Conservation (phyloP, 805 yeast genomes). For the Metschnikowia chrysomelidarum region DNA sequence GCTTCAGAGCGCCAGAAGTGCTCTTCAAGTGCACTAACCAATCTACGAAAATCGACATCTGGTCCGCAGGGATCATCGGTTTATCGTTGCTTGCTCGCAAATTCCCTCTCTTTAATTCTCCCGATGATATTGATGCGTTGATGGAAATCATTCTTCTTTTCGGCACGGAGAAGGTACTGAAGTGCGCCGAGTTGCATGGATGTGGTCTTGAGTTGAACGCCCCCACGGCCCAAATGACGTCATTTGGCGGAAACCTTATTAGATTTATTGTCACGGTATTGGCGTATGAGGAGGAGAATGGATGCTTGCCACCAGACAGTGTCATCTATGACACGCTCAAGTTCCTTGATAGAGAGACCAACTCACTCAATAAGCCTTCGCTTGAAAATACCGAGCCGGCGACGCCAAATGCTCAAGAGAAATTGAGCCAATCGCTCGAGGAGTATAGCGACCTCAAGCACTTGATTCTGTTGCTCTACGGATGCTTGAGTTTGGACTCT, state of each 20-base stretch:
- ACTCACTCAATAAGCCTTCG: slow-evolving; percentile 27
- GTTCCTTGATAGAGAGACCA: slow-evolving; percentile 45
- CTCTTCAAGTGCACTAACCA: slow-evolving; percentile 83
- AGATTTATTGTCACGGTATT: slow-evolving; percentile 30
- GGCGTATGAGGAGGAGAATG: slow-evolving; percentile 47
- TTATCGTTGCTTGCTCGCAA: slow-evolving; percentile 73
- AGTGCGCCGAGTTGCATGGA: slow-evolving; percentile 84
- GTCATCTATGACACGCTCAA: slow-evolving; percentile 65
- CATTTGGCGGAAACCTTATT: slow-evolving; percentile 32
- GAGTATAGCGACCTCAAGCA: slow-evolving; percentile 41
- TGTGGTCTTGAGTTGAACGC: slow-evolving; percentile 65
- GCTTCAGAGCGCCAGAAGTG: slow-evolving; percentile 93
- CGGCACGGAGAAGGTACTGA: slow-evolving; percentile 70
- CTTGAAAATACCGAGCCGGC: slow-evolving; percentile 15
- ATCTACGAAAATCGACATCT: slow-evolving; percentile 76
- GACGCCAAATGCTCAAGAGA: slow-evolving; percentile 15
- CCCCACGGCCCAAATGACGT: slow-evolving; percentile 18
- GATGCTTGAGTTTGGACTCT: slow-evolving; percentile 59
- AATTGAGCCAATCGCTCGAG: slow-evolving; percentile 21
- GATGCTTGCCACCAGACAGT: slow-evolving; percentile 66
- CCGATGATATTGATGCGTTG: slow-evolving; percentile 90
- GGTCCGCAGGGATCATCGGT: slow-evolving; percentile 91
- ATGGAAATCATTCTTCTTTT: slow-evolving; percentile 80
- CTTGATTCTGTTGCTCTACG: slow-evolving; percentile 55
- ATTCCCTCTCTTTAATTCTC: slow-evolving; percentile 91